phyloP scores from a whole-genome alignment of 2,329 filamentous ascomycete species.

The Chaetothyriales sp. region DNA sequence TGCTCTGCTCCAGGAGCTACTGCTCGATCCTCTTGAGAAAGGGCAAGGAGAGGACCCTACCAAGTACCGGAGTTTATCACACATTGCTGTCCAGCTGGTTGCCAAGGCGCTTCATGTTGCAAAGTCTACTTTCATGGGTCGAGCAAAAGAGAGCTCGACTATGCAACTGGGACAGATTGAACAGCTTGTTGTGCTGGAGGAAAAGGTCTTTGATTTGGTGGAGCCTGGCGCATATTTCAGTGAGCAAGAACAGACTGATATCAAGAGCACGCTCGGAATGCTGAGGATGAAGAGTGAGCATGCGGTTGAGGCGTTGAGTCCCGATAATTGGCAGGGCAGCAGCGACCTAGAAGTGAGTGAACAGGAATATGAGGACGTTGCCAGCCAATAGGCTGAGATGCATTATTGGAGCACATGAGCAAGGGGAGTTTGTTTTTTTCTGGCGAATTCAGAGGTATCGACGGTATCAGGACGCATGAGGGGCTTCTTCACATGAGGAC shows the following conservation, averaged over 20 bases:
- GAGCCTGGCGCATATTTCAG: constrained; percentile 7
- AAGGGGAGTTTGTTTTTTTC: neutral
- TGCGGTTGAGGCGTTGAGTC: constrained; percentile 11
- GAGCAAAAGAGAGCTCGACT: constrained; percentile 3
- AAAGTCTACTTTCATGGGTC: constrained; percentile 7
- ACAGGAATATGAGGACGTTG: constrained; percentile 10
- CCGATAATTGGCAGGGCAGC: constrained; percentile 12
- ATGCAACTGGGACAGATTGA: constrained; percentile 12
- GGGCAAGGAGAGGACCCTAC: constrained; percentile 17
- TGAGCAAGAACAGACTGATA: constrained; percentile 8
- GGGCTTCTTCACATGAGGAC: neutral
- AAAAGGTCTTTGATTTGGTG: constrained; percentile 10
- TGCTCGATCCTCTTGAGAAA: constrained; percentile 26
- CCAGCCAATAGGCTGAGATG: constrained; percentile 1
- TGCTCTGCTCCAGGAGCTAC: constrained; percentile 27
- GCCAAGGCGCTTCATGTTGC: constrained; percentile 4
- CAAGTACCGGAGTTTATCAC: constrained; percentile 3
- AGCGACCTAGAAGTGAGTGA: constrained; percentile 13
- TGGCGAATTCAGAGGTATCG: neutral
- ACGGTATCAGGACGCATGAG: neutral
- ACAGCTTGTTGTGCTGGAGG: constrained; percentile 12
- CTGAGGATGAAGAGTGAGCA: constrained; percentile 9
- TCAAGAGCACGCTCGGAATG: constrained; percentile 4
- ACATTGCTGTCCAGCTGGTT: constrained; percentile 8
- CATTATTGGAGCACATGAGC: neutral